These are phyloP conservation scores for Knufia petricola DNA, from an alignment of 2,329 filamentous ascomycete species.

Conservation along the genomic window DNA sequence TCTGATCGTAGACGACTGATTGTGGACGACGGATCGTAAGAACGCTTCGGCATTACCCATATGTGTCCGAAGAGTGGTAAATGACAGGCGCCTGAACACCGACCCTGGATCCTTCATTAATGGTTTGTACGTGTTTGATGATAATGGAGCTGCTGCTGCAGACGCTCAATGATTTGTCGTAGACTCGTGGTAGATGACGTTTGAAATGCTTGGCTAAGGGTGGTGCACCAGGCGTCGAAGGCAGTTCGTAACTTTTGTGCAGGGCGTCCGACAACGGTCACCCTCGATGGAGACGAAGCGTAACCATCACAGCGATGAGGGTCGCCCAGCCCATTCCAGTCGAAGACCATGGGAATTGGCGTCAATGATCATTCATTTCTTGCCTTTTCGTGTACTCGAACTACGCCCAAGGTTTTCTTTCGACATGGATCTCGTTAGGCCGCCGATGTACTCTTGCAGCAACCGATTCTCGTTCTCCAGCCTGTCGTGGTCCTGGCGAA, in stretches of 20 bases:
- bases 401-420: slow-evolving; percentile 32
- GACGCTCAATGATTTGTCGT: neutral
- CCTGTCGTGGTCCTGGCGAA: slow-evolving; percentile 91
- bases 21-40: neutral
- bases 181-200: neutral
- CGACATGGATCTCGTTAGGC: slow-evolving; percentile 68
- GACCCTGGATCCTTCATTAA: neutral
- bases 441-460: slow-evolving; percentile 93
- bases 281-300: no score
- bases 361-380: slow-evolving; percentile 14
- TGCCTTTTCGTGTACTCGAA: slow-evolving; percentile 19
- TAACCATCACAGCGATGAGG: no score
- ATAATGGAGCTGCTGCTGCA: neutral
- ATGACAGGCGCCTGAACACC: neutral
- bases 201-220: no score
- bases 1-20: neutral
- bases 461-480: slow-evolving; percentile 96
- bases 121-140: no score
- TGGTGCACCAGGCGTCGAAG: no score
- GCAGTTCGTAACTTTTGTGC: no score
- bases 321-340: no score
- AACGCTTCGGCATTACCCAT: neutral
- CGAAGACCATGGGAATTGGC: no score
- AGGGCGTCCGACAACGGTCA: no score
- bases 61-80: neutral